Evolutionary conservation across 495 filamentous ascomycete species (phyloP).

Genomic region (Aspergillus affinis): DNA sequence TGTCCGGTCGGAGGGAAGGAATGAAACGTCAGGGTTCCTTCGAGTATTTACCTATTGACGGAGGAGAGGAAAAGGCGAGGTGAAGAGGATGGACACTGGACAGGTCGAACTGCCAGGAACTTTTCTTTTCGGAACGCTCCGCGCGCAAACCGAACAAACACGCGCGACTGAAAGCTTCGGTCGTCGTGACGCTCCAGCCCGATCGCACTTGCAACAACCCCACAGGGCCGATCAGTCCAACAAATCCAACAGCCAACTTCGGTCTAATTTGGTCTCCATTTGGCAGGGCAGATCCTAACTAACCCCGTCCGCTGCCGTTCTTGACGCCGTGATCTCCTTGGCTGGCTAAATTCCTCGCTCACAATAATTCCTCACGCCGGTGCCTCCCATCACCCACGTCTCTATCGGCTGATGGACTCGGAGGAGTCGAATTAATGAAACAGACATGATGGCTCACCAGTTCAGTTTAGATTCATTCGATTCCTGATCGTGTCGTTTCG

Average conservation of each 20-base stretch:
- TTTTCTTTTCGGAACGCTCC: slow-evolving; percentile 9
- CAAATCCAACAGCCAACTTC: background rate
- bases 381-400: background rate
- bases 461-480: no score
- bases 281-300: no score
- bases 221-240: background rate
- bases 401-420: background rate
- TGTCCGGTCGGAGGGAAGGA: background rate
- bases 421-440: no score
- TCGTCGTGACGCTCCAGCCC: slow-evolving; percentile 1
- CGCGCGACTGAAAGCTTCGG: background rate
- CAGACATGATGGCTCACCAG: no score
- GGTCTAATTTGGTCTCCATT: no score
- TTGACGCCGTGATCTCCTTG: background rate
- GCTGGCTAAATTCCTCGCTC: background rate
- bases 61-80: background rate
- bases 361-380: background rate
- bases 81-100: background rate
- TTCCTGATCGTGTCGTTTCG: no score
- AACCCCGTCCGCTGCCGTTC: background rate
- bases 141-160: slow-evolving; percentile 20
- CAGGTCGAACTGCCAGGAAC: background rate
- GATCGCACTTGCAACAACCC: background rate
- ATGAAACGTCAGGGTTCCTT: background rate
- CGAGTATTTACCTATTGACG: background rate